Conservation (phyloP, 2,329 filamentous ascomycete genomes). For the Rutstroemia sp. region DNA sequence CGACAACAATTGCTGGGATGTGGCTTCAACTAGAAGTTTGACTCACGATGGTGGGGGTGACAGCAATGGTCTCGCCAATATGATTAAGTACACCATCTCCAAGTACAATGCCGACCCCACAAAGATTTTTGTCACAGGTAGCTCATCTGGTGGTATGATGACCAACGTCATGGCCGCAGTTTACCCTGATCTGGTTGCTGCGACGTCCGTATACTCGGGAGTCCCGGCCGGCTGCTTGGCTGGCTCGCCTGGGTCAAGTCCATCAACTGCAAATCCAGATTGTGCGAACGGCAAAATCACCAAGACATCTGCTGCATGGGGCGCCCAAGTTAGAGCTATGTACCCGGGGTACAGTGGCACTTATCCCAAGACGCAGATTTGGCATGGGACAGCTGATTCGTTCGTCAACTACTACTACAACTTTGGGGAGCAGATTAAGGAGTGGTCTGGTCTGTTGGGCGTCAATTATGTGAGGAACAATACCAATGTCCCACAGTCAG, state of each 20-base stretch:
- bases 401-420: constrained; percentile 32
- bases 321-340: constrained; percentile 22
- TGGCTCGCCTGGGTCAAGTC: not conserved
- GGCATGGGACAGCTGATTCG: constrained; percentile 33
- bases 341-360: constrained; percentile 3
- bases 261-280: constrained; percentile 40
- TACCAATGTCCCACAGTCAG: too few species aligned
- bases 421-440: constrained; percentile 37
- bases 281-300: constrained; percentile 34
- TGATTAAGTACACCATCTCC: constrained; percentile 46
- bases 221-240: constrained; percentile 39
- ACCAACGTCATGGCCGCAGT: constrained; percentile 41
- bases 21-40: constrained; percentile 38
- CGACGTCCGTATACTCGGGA: constrained; percentile 37
- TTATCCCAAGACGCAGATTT: constrained; percentile 20
- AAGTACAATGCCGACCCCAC: constrained; percentile 42
- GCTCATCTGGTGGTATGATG: constrained; percentile 30
- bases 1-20: constrained; percentile 50
- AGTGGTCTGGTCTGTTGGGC: constrained; percentile 38
- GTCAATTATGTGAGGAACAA: too few species aligned
- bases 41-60: constrained; percentile 49
- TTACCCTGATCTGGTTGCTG: constrained; percentile 41
- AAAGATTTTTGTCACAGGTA: constrained; percentile 46
- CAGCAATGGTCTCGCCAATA: constrained; percentile 46
- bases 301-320: constrained; percentile 39